phyloP scores from a whole-genome alignment of 2,329 filamentous ascomycete genomes.

The Lithohypha guttulata region DNA sequence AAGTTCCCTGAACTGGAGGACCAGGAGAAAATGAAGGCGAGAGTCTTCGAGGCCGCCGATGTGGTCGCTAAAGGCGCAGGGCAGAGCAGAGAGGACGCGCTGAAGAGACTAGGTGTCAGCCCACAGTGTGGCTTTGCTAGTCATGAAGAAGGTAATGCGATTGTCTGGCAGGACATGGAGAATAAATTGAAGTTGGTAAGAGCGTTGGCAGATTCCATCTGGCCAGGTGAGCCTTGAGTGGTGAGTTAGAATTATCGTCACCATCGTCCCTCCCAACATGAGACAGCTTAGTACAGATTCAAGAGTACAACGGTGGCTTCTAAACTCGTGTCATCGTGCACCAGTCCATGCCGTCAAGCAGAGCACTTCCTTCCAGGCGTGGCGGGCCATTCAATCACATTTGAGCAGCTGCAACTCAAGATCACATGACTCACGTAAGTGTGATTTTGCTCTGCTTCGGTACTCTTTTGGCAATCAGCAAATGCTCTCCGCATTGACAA shows the following conservation, averaged over 20 bases:
- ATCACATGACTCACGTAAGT: too few relatives aligned
- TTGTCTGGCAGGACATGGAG: slow-evolving; percentile 55
- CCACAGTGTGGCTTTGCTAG: slow-evolving; percentile 60
- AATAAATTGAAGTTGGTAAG: slow-evolving; percentile 56
- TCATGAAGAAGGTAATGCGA: slow-evolving; percentile 55
- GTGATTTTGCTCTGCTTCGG: too few relatives aligned
- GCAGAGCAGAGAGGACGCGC: slow-evolving; percentile 51
- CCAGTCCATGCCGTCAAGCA: too few relatives aligned
- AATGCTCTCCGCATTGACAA: too few relatives aligned
- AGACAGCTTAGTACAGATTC: background rate
- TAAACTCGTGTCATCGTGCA: too few relatives aligned
- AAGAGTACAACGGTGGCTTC: too few relatives aligned
- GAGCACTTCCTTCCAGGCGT: too few relatives aligned
- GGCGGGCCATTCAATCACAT: too few relatives aligned
- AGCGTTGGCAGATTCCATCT: slow-evolving; percentile 56
- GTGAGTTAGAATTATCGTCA: background rate
- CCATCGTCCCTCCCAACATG: background rate
- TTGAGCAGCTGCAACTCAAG: too few relatives aligned
- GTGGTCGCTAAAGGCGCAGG: slow-evolving; percentile 54
- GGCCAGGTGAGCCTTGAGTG: slow-evolving; percentile 40
- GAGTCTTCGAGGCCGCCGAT: slow-evolving; percentile 48
- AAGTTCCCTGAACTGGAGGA: slow-evolving; percentile 49
- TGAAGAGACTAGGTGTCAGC: slow-evolving; percentile 53
- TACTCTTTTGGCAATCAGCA: too few relatives aligned
- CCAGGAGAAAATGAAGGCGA: slow-evolving; percentile 46